phyloP scores from a whole-genome alignment of 129 eudicot genomes.

The Chrysanthemum lavandulifolium region DNA sequence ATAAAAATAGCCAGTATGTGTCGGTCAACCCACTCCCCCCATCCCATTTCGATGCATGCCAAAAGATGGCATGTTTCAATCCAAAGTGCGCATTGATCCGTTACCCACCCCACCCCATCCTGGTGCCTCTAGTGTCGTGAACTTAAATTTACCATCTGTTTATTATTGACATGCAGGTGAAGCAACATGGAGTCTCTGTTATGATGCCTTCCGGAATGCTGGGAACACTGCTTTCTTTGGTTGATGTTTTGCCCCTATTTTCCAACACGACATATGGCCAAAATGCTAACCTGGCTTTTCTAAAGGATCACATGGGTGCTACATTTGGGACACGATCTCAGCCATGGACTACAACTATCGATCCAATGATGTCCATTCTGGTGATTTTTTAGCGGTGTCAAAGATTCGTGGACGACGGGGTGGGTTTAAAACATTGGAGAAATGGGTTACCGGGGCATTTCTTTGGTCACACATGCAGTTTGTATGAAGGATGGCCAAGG shows the following conservation, averaged over 20 bases:
- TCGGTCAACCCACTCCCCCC: background rate
- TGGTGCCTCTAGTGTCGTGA: background rate
- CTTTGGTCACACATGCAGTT: conserved; percentile 98
- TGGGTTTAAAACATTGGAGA: conserved; percentile 98
- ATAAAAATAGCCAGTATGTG: background rate
- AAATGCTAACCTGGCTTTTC: conserved; percentile 75
- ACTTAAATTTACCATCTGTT: conserved; percentile 13
- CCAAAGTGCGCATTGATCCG: background rate
- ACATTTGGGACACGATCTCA: conserved; percentile 79
- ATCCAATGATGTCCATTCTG: conserved; percentile 96
- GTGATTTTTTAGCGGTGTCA: conserved; percentile 93
- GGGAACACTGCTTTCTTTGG: conserved; percentile 87
- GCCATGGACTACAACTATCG: conserved; percentile 79
- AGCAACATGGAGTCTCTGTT: conserved; percentile 93
- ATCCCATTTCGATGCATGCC: background rate
- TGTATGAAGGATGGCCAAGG: conserved; percentile 93
- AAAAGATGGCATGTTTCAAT: background rate
- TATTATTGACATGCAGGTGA: conserved; percentile 57
- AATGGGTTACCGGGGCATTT: conserved; percentile 99
- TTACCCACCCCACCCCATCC: background rate
- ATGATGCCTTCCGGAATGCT: conserved; percentile 99
- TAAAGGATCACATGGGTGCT: conserved; percentile 98
- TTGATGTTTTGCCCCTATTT: conserved; percentile 91
- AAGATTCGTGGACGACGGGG: conserved; percentile 99
- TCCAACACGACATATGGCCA: conserved; percentile 92